A percentile compares a stretch with the other conserved stretches of the same genome.
These are phyloP conservation scores for Rosa chinensis DNA, from an alignment of 306 rosid species.

Conservation along the genomic window DNA sequence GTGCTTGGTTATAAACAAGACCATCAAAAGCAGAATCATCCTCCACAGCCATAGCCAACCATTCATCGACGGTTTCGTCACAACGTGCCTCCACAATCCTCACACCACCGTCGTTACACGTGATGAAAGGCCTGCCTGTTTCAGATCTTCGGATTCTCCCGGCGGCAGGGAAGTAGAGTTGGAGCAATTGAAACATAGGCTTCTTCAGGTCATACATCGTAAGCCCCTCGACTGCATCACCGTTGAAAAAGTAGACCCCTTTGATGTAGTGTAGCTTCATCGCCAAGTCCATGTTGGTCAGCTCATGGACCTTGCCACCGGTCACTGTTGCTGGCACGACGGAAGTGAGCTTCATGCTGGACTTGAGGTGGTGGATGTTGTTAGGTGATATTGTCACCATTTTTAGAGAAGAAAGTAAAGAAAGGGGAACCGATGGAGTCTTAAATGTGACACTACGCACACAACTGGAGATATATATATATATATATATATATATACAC, in stretches of 20 bases:
- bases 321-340: conserved; percentile 62
- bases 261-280: conserved; percentile 66
- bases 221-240: conserved; percentile 47
- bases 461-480: no score
- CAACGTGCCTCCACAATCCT: conserved; percentile 55
- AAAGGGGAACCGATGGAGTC: background rate
- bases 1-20: conserved; percentile 44
- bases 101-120: conserved; percentile 78
- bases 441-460: no score
- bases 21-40: conserved; percentile 20
- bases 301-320: conserved; percentile 26
- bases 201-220: conserved; percentile 45
- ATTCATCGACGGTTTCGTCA: conserved; percentile 40
- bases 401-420: background rate
- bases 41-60: conserved; percentile 36
- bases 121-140: conserved; percentile 46
- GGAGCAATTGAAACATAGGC: conserved; percentile 54
- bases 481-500: no score
- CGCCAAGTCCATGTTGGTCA: conserved; percentile 57
- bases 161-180: conserved; percentile 38
- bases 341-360: conserved; percentile 39
- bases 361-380: background rate
- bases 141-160: conserved; percentile 59
- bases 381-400: conserved; percentile 14
- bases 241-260: conserved; percentile 54